Evolutionary conservation across 2,329 filamentous ascomycete genomes (phyloP).

Genomic region (Xylariaceae sp.): DNA sequence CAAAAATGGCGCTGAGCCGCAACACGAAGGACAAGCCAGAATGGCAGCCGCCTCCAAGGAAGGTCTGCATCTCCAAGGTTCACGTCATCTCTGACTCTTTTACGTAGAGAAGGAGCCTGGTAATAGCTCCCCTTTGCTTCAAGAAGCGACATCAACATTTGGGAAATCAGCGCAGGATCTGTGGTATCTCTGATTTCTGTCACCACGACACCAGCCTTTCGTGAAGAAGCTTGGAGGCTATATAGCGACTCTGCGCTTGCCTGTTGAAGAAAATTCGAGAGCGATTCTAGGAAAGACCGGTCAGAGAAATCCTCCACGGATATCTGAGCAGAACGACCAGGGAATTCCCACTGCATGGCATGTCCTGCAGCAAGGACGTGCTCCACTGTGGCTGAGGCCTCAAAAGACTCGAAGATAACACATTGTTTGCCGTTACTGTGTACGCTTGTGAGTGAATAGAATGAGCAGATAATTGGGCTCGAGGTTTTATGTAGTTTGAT

Average conservation of each 20-base stretch:
- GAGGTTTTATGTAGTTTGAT: no score
- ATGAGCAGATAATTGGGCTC: no score
- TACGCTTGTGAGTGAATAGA: neutral
- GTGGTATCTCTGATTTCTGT: slow-evolving; percentile 64
- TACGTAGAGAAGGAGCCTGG: slow-evolving; percentile 51
- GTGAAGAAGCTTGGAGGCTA: slow-evolving; percentile 55
- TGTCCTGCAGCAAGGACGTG: slow-evolving; percentile 53
- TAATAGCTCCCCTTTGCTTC: slow-evolving; percentile 55
- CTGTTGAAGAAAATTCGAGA: slow-evolving; percentile 61
- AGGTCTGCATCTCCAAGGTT: slow-evolving; percentile 51
- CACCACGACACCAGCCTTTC: slow-evolving; percentile 56
- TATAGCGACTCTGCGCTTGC: slow-evolving; percentile 60
- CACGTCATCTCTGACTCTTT: slow-evolving; percentile 69
- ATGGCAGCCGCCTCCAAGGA: slow-evolving; percentile 67
- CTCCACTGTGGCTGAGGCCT: slow-evolving; percentile 56
- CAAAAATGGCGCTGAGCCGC: slow-evolving; percentile 58
- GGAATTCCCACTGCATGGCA: slow-evolving; percentile 62
- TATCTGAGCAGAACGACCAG: slow-evolving; percentile 54
- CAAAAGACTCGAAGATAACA: slow-evolving; percentile 63
- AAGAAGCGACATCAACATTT: slow-evolving; percentile 65
- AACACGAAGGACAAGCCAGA: slow-evolving; percentile 68
- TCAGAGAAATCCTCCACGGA: slow-evolving; percentile 45
- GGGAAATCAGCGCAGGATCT: slow-evolving; percentile 62
- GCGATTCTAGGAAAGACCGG: slow-evolving; percentile 50
- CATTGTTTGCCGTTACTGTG: slow-evolving; percentile 28